Conservation (phyloP, 176 grass and related monocot genomes). For the Oryza meridionalis region DNA sequence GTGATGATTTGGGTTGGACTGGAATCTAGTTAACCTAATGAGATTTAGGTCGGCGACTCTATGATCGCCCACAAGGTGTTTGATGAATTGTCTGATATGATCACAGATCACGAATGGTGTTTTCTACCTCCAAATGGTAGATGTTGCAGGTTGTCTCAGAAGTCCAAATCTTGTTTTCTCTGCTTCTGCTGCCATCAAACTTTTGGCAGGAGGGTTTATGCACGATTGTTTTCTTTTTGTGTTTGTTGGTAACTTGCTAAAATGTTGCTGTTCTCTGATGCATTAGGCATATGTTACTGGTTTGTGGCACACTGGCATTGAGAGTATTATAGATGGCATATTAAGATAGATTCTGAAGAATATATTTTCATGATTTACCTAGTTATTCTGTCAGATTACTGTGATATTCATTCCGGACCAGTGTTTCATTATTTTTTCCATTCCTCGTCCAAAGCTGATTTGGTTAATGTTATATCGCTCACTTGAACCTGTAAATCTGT, state of each 20-base stretch:
- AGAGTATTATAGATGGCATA: neutral
- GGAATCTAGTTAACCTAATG: neutral
- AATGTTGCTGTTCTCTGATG: neutral
- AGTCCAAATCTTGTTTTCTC: neutral
- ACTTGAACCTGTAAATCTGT: constrained; percentile 9
- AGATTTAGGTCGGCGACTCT: constrained; percentile 2
- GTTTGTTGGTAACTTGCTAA: neutral
- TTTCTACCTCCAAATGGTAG: neutral
- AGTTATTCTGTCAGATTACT: neutral
- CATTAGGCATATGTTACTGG: neutral
- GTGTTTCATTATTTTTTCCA: neutral
- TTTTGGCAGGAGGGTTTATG: neutral
- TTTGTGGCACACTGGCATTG: neutral
- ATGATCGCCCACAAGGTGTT: neutral
- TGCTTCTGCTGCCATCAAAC: neutral
- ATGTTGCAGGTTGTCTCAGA: neutral
- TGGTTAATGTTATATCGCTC: constrained; percentile 7
- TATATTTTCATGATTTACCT: neutral
- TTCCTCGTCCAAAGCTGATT: constrained; percentile 10
- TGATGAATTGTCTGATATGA: constrained; percentile 2
- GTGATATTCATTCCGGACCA: neutral
- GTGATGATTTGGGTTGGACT: neutral
- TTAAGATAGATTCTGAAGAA: constrained; percentile 1
- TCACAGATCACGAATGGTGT: neutral
- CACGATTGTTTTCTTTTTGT: neutral